Conservation (phyloP, 2,329 filamentous ascomycete genomes). For the Colletotrichum incanum region DNA sequence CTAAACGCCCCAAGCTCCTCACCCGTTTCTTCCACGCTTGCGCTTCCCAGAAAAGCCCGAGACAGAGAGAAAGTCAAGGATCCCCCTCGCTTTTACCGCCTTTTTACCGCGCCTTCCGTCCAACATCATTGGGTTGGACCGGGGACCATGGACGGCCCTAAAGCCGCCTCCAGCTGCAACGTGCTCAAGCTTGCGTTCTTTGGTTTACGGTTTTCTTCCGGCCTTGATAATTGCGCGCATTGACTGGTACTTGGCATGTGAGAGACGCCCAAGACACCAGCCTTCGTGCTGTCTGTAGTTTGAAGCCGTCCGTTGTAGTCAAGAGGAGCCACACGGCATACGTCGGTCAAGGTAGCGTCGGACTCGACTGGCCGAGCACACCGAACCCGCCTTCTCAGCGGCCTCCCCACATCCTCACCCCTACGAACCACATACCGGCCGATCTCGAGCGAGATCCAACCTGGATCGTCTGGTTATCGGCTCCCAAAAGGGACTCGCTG, state of each 20-base stretch:
- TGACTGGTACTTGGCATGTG: conserved; percentile 33
- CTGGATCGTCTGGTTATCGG: conserved; percentile 24
- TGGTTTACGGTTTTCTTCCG: background rate
- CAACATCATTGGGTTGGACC: conserved; percentile 23
- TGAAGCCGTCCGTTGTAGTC: background rate
- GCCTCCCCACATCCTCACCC: background rate
- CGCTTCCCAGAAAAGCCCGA: conserved; percentile 20
- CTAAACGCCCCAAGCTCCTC: conserved; percentile 39
- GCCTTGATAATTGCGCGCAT: conserved; percentile 15
- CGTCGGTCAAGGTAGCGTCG: conserved; percentile 20
- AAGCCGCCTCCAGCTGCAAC: conserved; percentile 9
- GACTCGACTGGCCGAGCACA: background rate
- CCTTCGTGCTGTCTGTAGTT: background rate
- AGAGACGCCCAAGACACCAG: background rate
- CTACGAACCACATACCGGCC: conserved; percentile 9
- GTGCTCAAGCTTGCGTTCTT: background rate
- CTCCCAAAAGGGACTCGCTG: background rate
- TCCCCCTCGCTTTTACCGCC: conserved; percentile 38
- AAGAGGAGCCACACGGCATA: conserved; percentile 7
- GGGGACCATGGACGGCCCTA: conserved; percentile 20
- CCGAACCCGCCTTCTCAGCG: conserved; percentile 1
- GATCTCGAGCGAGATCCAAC: background rate
- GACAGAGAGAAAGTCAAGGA: conserved; percentile 18
- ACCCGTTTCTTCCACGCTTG: conserved; percentile 7
- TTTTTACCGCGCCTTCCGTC: conserved; percentile 29